phyloP scores from a whole-genome alignment of 176 grass and related monocot species.

The Hyparrhenia diplandra region DNA sequence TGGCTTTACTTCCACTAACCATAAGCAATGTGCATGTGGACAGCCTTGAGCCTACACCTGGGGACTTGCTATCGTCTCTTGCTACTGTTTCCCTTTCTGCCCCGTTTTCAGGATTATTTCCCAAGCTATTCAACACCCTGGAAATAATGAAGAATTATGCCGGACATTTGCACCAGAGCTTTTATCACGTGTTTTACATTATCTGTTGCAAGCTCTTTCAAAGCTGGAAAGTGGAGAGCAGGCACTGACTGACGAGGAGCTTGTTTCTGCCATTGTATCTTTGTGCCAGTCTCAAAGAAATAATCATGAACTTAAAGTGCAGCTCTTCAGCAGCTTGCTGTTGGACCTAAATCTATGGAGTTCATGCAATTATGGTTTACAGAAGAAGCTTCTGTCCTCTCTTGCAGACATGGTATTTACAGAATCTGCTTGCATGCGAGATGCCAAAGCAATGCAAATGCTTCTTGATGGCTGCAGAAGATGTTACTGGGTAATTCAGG shows the following conservation, averaged over 20 bases:
- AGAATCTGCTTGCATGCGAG: slow-evolving; percentile 78
- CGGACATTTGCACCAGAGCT: slow-evolving; percentile 77
- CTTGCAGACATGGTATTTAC: slow-evolving; percentile 99
- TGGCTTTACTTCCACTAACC: slow-evolving; percentile 92
- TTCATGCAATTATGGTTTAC: slow-evolving; percentile 87
- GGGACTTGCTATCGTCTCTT: slow-evolving; percentile 49
- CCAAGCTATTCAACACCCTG: slow-evolving; percentile 81
- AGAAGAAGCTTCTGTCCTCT: slow-evolving; percentile 98
- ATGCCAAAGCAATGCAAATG: slow-evolving; percentile 92
- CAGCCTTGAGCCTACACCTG: slow-evolving; percentile 75
- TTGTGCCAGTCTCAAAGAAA: slow-evolving; percentile 90
- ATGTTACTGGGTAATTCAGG: slow-evolving; percentile 81
- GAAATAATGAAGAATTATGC: slow-evolving; percentile 92
- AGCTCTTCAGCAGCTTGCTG: slow-evolving; percentile 88
- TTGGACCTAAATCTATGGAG: slow-evolving; percentile 96
- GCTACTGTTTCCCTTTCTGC: slow-evolving; percentile 71
- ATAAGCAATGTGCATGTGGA: slow-evolving; percentile 84
- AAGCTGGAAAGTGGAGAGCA: slow-evolving; percentile 53
- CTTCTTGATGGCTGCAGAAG: slow-evolving; percentile 98
- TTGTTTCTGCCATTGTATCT: slow-evolving; percentile 81
- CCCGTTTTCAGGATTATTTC: slow-evolving; percentile 91
- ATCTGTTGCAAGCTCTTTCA: slow-evolving; percentile 69
- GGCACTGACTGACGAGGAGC: slow-evolving; percentile 63
- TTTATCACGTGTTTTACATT: slow-evolving; percentile 74
- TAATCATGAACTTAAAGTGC: slow-evolving; percentile 78